These are phyloP conservation scores for Aspergillus campestris DNA, from an alignment of 495 filamentous ascomycete genomes.

Conservation along the genomic window DNA sequence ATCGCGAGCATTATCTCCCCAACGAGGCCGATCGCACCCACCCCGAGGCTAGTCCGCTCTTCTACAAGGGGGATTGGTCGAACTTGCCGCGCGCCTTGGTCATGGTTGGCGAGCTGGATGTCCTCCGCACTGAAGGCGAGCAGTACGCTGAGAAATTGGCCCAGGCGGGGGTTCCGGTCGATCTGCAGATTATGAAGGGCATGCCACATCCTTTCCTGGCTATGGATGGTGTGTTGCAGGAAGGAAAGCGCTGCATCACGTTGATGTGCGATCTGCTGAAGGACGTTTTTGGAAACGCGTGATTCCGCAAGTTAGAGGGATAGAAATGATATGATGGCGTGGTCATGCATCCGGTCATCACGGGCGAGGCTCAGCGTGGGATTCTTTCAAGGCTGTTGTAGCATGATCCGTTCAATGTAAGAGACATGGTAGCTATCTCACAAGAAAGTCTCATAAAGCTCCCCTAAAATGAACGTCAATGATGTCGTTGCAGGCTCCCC, in stretches of 20 bases:
- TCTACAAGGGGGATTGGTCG: conserved; percentile 41
- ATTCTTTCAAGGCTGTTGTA: too few relatives aligned
- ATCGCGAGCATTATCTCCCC: conserved; percentile 48
- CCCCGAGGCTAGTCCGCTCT: conserved; percentile 47
- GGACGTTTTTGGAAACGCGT: conserved; percentile 23
- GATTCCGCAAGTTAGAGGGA: too few relatives aligned
- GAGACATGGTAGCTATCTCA: too few relatives aligned
- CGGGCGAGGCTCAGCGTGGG: too few relatives aligned
- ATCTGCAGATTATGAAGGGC: conserved; percentile 48
- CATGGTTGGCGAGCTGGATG: conserved; percentile 50
- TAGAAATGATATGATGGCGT: too few relatives aligned
- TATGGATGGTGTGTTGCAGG: conserved; percentile 48
- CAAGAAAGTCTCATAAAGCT: too few relatives aligned
- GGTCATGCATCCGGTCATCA: too few relatives aligned
- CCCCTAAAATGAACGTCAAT: too few relatives aligned
- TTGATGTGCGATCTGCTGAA: conserved; percentile 45
- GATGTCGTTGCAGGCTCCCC: too few relatives aligned
- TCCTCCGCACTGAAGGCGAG: conserved; percentile 44
- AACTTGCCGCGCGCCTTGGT: conserved; percentile 42
- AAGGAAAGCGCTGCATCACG: conserved; percentile 45
- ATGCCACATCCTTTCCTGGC: conserved; percentile 57
- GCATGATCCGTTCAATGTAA: too few relatives aligned
- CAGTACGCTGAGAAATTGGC: conserved; percentile 39
- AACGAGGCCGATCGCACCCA: conserved; percentile 33
- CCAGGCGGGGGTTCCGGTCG: conserved; percentile 44